phyloP scores from a whole-genome alignment of 441 rosid genomes.

The Eruca vesicaria region DNA sequence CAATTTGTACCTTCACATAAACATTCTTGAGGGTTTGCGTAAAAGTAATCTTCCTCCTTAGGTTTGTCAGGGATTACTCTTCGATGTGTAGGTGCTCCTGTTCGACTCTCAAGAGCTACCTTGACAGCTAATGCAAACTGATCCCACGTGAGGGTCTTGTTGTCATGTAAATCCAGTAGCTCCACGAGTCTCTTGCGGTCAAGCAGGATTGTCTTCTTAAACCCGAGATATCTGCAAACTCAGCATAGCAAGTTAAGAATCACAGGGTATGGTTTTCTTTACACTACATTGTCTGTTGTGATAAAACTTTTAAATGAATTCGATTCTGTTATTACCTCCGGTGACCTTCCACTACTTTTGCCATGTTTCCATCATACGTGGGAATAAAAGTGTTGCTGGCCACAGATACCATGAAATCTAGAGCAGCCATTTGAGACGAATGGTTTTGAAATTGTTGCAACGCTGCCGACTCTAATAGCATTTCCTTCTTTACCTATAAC shows the following conservation, averaged over 20 bases:
- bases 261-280: no score
- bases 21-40: constrained; percentile 95
- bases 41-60: constrained; percentile 98
- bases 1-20: constrained; percentile 73
- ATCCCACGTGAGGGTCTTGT: constrained; percentile 70
- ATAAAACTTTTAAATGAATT: constrained; percentile 6
- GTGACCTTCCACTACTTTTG: constrained; percentile 98
- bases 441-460: constrained; percentile 90
- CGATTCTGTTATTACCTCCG: constrained; percentile 58
- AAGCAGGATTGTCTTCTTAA: constrained; percentile 65
- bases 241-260: background rate
- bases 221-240: constrained; percentile 75
- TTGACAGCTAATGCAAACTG: constrained; percentile 64
- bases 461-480: constrained; percentile 70
- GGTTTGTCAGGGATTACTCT: constrained; percentile 78
- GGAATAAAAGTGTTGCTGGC: constrained; percentile 92
- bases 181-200: constrained; percentile 75
- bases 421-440: constrained; percentile 99
- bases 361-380: constrained; percentile 98
- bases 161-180: constrained; percentile 78
- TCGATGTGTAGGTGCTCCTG: constrained; percentile 76
- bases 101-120: constrained; percentile 64
- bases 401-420: constrained; percentile 90
- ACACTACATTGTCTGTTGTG: constrained; percentile 3
- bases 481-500: constrained; percentile 89